Conservation (phyloP, 2,329 filamentous ascomycete genomes). For the Calonectria crousiana region DNA sequence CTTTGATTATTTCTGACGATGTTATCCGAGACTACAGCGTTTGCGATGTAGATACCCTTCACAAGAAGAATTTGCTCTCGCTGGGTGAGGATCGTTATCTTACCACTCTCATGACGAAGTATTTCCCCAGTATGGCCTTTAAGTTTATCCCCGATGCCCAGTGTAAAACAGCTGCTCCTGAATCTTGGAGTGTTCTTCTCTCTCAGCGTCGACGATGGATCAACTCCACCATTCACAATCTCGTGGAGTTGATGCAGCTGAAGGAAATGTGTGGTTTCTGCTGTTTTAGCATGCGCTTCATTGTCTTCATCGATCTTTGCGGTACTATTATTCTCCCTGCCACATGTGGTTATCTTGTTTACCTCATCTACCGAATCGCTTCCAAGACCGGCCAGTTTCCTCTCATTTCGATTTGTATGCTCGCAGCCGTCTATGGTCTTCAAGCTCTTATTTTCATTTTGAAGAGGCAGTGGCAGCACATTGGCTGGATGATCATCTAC, state of each 20-base stretch:
- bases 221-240: conserved; percentile 97
- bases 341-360: conserved; percentile 87
- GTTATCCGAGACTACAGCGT: conserved; percentile 91
- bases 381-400: conserved; percentile 81
- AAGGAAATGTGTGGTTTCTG: conserved; percentile 98
- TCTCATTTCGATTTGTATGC: conserved; percentile 86
- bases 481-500: conserved; percentile 99
- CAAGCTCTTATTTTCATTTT: conserved; percentile 97
- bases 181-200: conserved; percentile 92
- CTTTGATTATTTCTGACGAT: conserved; percentile 90
- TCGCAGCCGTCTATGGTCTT: conserved; percentile 93
- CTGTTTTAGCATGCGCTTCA: conserved; percentile 97
- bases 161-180: conserved; percentile 92
- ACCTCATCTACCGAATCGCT: conserved; percentile 85
- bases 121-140: conserved; percentile 95
- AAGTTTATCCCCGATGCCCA: conserved; percentile 96
- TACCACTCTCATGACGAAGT: conserved; percentile 97
- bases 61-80: conserved; percentile 95
- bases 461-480: conserved; percentile 97
- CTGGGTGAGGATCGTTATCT: conserved; percentile 97
- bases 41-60: conserved; percentile 91
- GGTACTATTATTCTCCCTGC: conserved; percentile 94
- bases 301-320: conserved; percentile 93
- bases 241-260: conserved; percentile 89
- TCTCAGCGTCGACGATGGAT: conserved; percentile 99